phyloP scores from a whole-genome alignment of 345 rosid species.

The Dovyalis caffra region DNA sequence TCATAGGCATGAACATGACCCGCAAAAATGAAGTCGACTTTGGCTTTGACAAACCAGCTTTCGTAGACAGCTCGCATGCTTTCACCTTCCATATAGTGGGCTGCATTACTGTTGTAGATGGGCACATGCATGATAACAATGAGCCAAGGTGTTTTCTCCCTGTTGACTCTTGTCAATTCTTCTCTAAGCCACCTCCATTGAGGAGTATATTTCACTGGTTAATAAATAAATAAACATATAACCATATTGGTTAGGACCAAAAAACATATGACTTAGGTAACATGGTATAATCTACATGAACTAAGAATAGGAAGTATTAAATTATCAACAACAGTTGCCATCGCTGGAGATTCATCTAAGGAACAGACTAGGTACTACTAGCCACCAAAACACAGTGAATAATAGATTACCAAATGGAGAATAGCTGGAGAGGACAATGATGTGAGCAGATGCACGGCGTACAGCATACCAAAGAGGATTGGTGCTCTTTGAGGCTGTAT shows the following conservation, averaged over 20 bases:
- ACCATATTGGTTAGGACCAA: conserved; percentile 1
- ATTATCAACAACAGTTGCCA: neutral
- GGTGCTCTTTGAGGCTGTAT: conserved; percentile 19
- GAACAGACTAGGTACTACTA: neutral
- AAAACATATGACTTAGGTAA: neutral
- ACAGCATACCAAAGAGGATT: conserved; percentile 26
- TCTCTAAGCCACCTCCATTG: conserved; percentile 52
- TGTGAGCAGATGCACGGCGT: conserved; percentile 22
- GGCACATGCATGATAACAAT: conserved; percentile 56
- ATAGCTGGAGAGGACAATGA: conserved; percentile 26
- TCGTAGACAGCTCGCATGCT: conserved; percentile 53
- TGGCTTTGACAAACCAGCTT: conserved; percentile 42
- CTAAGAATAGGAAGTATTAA: neutral
- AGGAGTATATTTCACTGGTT: conserved; percentile 52
- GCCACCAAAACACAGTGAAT: neutral
- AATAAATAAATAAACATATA: neutral
- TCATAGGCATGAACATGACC: conserved; percentile 69
- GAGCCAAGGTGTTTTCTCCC: conserved; percentile 61
- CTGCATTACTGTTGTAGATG: conserved; percentile 43
- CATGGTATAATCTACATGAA: neutral
- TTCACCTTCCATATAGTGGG: conserved; percentile 61
- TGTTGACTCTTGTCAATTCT: conserved; percentile 47
- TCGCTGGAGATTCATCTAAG: too few relatives aligned
- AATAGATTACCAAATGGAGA: conserved; percentile 18
- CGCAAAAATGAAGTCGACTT: conserved; percentile 51